Evolutionary conservation across 2,329 filamentous ascomycete genomes (phyloP).

Genomic region (Phaeosphaeriaceae sp.): DNA sequence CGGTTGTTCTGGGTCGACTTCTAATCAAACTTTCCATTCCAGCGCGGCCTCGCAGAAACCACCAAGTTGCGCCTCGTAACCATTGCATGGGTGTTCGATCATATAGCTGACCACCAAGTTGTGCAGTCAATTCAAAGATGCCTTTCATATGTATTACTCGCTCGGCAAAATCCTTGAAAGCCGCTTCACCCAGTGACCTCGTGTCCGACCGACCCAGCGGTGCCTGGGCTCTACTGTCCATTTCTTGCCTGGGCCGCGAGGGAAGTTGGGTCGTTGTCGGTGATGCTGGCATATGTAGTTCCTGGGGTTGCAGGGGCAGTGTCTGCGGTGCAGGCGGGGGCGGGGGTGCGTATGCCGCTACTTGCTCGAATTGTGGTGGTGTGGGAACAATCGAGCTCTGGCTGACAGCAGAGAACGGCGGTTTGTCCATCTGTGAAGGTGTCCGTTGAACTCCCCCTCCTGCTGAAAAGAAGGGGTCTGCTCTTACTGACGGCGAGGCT

Average conservation of each 20-base stretch:
- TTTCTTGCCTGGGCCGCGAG: slow-evolving; percentile 25
- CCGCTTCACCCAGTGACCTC: slow-evolving; percentile 47
- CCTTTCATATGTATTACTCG: slow-evolving; percentile 77
- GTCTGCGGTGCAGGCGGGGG: slow-evolving; percentile 13
- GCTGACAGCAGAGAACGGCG: slow-evolving; percentile 21
- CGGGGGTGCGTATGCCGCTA: slow-evolving; percentile 14
- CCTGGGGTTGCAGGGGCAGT: slow-evolving; percentile 17
- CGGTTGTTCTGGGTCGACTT: slow-evolving; percentile 63
- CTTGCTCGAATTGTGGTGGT: slow-evolving; percentile 31
- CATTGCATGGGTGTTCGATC: slow-evolving; percentile 71
- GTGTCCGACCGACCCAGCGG: slow-evolving; percentile 42
- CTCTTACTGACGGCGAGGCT: slow-evolving; percentile 24
- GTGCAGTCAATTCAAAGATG: slow-evolving; percentile 79
- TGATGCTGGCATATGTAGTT: slow-evolving; percentile 4
- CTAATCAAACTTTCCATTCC: slow-evolving; percentile 76
- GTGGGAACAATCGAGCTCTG: slow-evolving; percentile 30
- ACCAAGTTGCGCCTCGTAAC: slow-evolving; percentile 80
- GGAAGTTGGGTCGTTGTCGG: slow-evolving; percentile 18
- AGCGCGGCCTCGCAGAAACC: slow-evolving; percentile 83
- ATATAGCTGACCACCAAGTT: slow-evolving; percentile 71
- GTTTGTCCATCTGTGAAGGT: slow-evolving; percentile 20
- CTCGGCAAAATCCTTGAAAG: slow-evolving; percentile 71
- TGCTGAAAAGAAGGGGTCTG: slow-evolving; percentile 28
- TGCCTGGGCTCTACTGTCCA: slow-evolving; percentile 12
- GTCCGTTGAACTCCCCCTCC: slow-evolving; percentile 23